Percentiles rank a stretch among this genome's conserved stretches.
Evolutionary conservation across 2,329 filamentous ascomycete species (phyloP).

Genomic region (Aspergillus spinulosporus): DNA sequence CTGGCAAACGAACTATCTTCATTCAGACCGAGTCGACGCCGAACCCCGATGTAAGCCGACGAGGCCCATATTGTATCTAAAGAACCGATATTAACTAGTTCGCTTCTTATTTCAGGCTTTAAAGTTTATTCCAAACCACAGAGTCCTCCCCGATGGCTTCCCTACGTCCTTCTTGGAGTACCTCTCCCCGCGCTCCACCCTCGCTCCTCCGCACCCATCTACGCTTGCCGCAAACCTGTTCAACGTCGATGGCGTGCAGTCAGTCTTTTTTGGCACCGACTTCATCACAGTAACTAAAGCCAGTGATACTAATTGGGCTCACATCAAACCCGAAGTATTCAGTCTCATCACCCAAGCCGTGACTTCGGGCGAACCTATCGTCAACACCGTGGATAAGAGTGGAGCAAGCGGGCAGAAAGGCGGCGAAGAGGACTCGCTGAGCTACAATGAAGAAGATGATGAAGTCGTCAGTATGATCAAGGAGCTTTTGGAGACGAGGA

Average conservation of each 20-base stretch:
- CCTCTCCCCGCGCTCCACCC: constrained; percentile 80
- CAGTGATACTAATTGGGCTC: constrained; percentile 83
- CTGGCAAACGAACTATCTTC: constrained; percentile 74
- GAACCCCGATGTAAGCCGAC: constrained; percentile 71
- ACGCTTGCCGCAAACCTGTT: constrained; percentile 87
- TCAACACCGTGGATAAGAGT: constrained; percentile 67
- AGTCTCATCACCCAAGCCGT: constrained; percentile 91
- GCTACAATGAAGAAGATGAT: constrained; percentile 84
- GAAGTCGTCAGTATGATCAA: constrained; percentile 99
- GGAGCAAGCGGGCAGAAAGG: constrained; percentile 52
- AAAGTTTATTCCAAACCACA: constrained; percentile 92
- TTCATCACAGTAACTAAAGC: constrained; percentile 97
- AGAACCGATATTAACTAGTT: background rate
- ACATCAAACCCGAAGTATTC: constrained; percentile 94
- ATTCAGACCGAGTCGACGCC: constrained; percentile 96
- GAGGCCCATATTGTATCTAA: background rate
- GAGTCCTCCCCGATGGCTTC: constrained; percentile 73
- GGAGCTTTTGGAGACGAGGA: constrained; percentile 91
- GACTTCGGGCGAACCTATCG: constrained; percentile 77
- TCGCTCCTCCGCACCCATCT: constrained; percentile 85
- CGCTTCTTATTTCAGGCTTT: constrained; percentile 54
- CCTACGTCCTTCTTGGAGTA: constrained; percentile 85
- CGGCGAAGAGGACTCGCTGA: constrained; percentile 66
- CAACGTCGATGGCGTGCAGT: constrained; percentile 90
- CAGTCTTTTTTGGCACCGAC: constrained; percentile 90